phyloP scores from a whole-genome alignment of 2,329 filamentous ascomycete genomes.

The Diaporthe vexans region DNA sequence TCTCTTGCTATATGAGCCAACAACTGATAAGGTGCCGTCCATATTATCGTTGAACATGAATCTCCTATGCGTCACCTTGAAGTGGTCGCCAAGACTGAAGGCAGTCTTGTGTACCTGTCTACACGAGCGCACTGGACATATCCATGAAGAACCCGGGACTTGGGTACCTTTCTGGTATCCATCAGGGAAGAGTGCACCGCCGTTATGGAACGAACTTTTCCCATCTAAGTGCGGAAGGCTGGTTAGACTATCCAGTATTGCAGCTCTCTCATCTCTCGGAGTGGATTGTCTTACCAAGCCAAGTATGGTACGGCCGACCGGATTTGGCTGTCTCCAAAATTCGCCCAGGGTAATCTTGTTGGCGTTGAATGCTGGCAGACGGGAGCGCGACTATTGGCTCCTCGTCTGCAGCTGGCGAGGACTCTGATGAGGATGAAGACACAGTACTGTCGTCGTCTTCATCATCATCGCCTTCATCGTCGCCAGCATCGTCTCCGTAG shows the following conservation, averaged over 20 bases:
- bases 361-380: slow-evolving; percentile 30
- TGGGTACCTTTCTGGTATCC: slow-evolving; percentile 30
- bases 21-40: slow-evolving; percentile 49
- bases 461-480: not conserved
- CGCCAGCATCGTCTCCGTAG: slow-evolving; percentile 17
- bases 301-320: slow-evolving; percentile 22
- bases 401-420: slow-evolving; percentile 22
- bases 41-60: slow-evolving; percentile 48
- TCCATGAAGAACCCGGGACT: slow-evolving; percentile 27
- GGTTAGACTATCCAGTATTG: not conserved
- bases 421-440: slow-evolving; percentile 22
- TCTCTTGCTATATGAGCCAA: slow-evolving; percentile 39
- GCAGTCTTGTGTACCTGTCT: slow-evolving; percentile 21
- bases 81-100: slow-evolving; percentile 25
- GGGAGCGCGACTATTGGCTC: slow-evolving; percentile 27
- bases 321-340: slow-evolving; percentile 23
- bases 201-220: not conserved
- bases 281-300: slow-evolving; percentile 12
- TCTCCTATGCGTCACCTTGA: slow-evolving; percentile 43
- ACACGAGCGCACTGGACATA: slow-evolving; percentile 37
- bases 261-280: not conserved
- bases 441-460: not conserved
- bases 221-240: not conserved
- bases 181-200: slow-evolving; percentile 34
- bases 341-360: slow-evolving; percentile 24